Evolutionary conservation across 148 eudicot genomes (phyloP).

Genomic region (Dysphania ambrosioides): DNA sequence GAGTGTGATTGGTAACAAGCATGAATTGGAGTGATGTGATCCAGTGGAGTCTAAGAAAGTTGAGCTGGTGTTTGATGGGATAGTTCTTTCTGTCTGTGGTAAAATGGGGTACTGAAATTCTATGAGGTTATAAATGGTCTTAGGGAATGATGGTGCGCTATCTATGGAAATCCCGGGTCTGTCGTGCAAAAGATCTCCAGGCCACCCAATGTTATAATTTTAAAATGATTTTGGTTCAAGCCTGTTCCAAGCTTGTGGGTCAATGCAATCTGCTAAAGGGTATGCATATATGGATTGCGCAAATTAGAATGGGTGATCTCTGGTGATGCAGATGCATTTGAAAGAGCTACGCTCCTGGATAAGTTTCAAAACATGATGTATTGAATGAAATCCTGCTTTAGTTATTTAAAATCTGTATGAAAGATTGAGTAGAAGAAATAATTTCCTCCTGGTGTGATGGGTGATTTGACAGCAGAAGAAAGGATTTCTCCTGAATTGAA

Average conservation of each 20-base stretch:
- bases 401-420: not conserved
- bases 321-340: not conserved
- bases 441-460: no score
- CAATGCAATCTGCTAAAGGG: not conserved
- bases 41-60: not conserved
- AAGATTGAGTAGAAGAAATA: no score
- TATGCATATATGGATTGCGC: not conserved
- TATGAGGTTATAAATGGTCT: no score
- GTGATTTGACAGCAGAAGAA: no score
- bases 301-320: not conserved
- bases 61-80: not conserved
- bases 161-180: no score
- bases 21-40: not conserved
- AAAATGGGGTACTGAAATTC: no score
- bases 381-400: not conserved
- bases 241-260: not conserved
- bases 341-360: not conserved
- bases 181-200: no score
- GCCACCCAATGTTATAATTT: no score
- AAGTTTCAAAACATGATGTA: no score
- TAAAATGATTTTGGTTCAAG: no score
- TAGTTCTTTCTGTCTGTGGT: not conserved
- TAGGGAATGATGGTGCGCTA: no score
- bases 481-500: no score
- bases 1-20: not conserved